phyloP scores from a whole-genome alignment of 2,329 filamentous ascomycete genomes.

The Diplodia corticola region DNA sequence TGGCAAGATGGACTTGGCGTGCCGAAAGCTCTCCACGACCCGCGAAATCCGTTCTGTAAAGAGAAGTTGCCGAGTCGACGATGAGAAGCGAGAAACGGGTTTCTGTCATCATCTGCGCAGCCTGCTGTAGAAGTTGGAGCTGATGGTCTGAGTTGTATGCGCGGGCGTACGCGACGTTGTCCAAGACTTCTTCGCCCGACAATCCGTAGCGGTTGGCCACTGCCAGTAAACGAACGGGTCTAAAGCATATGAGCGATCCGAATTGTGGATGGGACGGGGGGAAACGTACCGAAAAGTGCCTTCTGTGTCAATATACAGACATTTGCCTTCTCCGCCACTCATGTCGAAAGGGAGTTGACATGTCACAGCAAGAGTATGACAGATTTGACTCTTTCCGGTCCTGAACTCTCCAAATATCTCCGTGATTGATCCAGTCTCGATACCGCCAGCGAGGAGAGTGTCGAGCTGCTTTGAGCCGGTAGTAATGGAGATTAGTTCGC shows the following conservation, averaged over 20 bases:
- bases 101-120: slow-evolving; percentile 98
- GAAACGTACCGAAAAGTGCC: slow-evolving; percentile 72
- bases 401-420: slow-evolving; percentile 98
- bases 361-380: slow-evolving; percentile 96
- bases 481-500: slow-evolving; percentile 95
- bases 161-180: slow-evolving; percentile 96
- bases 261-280: background rate
- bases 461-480: slow-evolving; percentile 98
- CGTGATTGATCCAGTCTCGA: slow-evolving; percentile 96
- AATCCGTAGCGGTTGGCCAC: slow-evolving; percentile 94
- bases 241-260: slow-evolving; percentile 19
- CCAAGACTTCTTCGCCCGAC: slow-evolving; percentile 93
- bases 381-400: slow-evolving; percentile 98
- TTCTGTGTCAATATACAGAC: slow-evolving; percentile 97
- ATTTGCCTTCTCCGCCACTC: slow-evolving; percentile 98
- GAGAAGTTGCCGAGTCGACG: slow-evolving; percentile 91
- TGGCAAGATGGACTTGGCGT: slow-evolving; percentile 82
- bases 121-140: slow-evolving; percentile 89
- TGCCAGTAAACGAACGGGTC: slow-evolving; percentile 84
- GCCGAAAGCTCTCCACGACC: slow-evolving; percentile 97
- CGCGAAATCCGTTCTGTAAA: slow-evolving; percentile 95
- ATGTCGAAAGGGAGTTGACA: slow-evolving; percentile 98
- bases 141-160: slow-evolving; percentile 99
- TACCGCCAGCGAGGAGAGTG: slow-evolving; percentile 86
- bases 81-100: slow-evolving; percentile 94